These are phyloP conservation scores for Phytophthora podocarpi DNA, from an alignment of 352 stramenopile genomes.

Conservation along the genomic window DNA sequence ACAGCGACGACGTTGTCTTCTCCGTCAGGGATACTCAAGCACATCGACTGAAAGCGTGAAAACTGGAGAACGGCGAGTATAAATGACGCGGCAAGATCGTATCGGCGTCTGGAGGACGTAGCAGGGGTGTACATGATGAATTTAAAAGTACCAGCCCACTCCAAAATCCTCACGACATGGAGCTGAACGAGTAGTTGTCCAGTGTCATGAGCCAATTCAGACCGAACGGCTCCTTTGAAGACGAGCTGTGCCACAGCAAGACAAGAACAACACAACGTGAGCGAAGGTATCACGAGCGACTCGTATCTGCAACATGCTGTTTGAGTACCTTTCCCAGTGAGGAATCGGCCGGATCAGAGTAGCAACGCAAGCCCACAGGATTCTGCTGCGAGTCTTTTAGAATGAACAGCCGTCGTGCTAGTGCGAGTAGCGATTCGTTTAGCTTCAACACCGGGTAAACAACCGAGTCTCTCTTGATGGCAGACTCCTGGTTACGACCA, in stretches of 20 bases:
- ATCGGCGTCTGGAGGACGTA: slow-evolving; percentile 34
- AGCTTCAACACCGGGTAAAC: slow-evolving; percentile 10
- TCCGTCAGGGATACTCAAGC: background rate
- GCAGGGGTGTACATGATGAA: slow-evolving; percentile 46
- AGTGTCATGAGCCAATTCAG: background rate
- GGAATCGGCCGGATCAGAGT: slow-evolving; percentile 31
- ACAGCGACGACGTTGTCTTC: background rate
- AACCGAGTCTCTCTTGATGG: slow-evolving; percentile 21
- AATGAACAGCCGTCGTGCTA: slow-evolving; percentile 21
- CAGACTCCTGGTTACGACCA: background rate
- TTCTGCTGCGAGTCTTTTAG: background rate
- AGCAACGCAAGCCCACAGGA: slow-evolving; percentile 9
- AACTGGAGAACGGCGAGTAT: slow-evolving; percentile 47
- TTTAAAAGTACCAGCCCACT: slow-evolving; percentile 37
- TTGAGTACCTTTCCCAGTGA: slow-evolving; percentile 48
- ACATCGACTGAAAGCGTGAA: slow-evolving; percentile 23
- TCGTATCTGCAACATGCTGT: background rate
- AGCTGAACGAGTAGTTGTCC: background rate
- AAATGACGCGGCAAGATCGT: slow-evolving; percentile 46
- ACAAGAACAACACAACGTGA: background rate
- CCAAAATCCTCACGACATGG: slow-evolving; percentile 40
- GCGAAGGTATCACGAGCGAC: background rate
- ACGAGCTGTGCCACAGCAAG: slow-evolving; percentile 30
- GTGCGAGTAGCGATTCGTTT: slow-evolving; percentile 21
- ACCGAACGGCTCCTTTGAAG: slow-evolving; percentile 40